Evolutionary conservation across 148 eudicot species (phyloP).

Genomic region (Tetragonia tetragonoides): DNA sequence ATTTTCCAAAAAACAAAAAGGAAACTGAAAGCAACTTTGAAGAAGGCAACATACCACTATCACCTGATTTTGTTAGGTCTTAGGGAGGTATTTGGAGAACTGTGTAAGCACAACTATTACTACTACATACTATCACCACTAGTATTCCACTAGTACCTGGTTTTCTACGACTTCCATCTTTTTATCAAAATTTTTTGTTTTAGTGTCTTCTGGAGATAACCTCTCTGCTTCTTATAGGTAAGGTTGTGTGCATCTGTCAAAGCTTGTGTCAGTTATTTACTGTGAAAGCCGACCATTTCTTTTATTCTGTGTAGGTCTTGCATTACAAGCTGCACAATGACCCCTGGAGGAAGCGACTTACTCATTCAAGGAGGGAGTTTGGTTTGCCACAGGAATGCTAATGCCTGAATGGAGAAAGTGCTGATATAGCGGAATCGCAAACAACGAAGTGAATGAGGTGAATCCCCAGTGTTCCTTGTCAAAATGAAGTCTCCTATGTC

Average conservation of each 20-base stretch:
- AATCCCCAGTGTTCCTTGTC: neutral
- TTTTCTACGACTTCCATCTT: too few relatives aligned
- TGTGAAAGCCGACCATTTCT: slow-evolving; percentile 8
- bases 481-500: neutral
- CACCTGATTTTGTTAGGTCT: too few relatives aligned
- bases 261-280: too few relatives aligned
- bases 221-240: neutral
- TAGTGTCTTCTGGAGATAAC: neutral
- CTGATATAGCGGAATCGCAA: neutral
- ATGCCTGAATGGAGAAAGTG: neutral
- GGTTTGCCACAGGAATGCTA: slow-evolving; percentile 60
- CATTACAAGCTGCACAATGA: slow-evolving; percentile 84
- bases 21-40: too few relatives aligned
- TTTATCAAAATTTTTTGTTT: too few relatives aligned
- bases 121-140: too few relatives aligned
- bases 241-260: too few relatives aligned
- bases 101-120: too few relatives aligned
- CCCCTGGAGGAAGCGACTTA: slow-evolving; percentile 60
- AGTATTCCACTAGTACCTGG: too few relatives aligned
- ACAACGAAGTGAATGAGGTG: neutral
- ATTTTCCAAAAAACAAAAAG: too few relatives aligned
- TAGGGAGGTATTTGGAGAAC: too few relatives aligned
- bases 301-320: slow-evolving; percentile 44
- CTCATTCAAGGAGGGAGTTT: slow-evolving; percentile 33
- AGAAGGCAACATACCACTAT: too few relatives aligned